These are phyloP conservation scores for Mycena amicta DNA, from an alignment of 768 basidiomycete genomes.

Conservation along the genomic window DNA sequence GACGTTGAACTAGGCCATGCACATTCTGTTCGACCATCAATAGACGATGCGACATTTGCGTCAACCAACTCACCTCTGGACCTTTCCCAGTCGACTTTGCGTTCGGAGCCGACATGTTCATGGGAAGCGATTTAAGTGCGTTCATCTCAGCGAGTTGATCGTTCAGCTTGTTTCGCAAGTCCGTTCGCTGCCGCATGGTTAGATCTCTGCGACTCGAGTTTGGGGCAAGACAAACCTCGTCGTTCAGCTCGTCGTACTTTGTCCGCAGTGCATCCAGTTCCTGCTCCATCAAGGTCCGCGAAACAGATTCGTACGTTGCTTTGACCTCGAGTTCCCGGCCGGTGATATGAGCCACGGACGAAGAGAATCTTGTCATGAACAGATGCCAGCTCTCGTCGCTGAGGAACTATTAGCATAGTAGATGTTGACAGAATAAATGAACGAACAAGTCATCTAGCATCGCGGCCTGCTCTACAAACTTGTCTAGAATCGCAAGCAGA, in stretches of 20 bases:
- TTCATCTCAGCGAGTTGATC: slow-evolving; percentile 71
- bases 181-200: slow-evolving; percentile 42
- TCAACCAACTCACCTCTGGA: slow-evolving; percentile 51
- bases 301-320: slow-evolving; percentile 34
- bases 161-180: slow-evolving; percentile 55
- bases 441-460: slow-evolving; percentile 62
- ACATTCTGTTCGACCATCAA: slow-evolving; percentile 47
- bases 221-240: slow-evolving; percentile 53
- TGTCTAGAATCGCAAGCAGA: slow-evolving; percentile 57
- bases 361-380: slow-evolving; percentile 60
- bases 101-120: slow-evolving; percentile 37
- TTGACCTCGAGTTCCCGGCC: slow-evolving; percentile 60
- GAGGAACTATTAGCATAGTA: slow-evolving; percentile 16
- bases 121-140: slow-evolving; percentile 57
- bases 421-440: background rate
- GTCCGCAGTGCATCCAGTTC: slow-evolving; percentile 62
- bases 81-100: slow-evolving; percentile 51
- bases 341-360: slow-evolving; percentile 65
- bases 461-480: slow-evolving; percentile 63
- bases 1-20: slow-evolving; percentile 75
- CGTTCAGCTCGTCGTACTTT: slow-evolving; percentile 63
- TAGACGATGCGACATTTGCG: background rate
- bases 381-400: slow-evolving; percentile 67
- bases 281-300: slow-evolving; percentile 51
- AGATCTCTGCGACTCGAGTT: background rate